Evolutionary conservation across 805 yeast species (phyloP), one percentile per base, ranked within the genome.

Genomic region (Monosporozyma siamensis): DNA sequence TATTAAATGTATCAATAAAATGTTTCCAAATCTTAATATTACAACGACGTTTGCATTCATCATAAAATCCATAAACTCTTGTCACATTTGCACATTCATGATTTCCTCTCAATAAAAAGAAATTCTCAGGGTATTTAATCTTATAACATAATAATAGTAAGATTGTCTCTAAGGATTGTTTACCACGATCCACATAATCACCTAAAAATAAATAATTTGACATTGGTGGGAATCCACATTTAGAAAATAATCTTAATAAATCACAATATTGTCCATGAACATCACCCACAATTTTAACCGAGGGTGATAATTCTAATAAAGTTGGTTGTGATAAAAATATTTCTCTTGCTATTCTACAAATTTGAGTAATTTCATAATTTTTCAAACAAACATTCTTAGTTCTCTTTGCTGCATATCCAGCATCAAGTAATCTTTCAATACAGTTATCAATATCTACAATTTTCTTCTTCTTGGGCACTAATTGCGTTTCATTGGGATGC

Each of bases 61-160:
- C 98, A 62, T 87, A 92, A 58, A 90, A 90, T 1, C 98, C 98
- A 63, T 90, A 90, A 29, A 90, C 95, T 49, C 95, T 76, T 3
- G 97, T 90, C 44, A 90, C 94, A 58, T 85, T 86, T 18, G 97
- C 97, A 64, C 95, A 86, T 67, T 90, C 98, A 66, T 90, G 98
- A 65, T 90, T 90, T n/a, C 98, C 98, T 51, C 98, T 70, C 35
- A 90, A 69, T 45, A 90, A 66, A 63, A 89, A 90, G 62, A 90
- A 88, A 66, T 90, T 90, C 56, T 90, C 96, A 0, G 97, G 97
- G 57, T 88, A 89, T 62, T 89, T 90, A 63, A 90, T 89, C 63
- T 90, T 90, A 69, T 86, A 90, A 64, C 96, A 88, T 42, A 90
- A 70, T 46, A 90, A 68, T 39, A 90, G 69, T 45, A 90, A 67